Percentiles rank a stretch among this genome's conserved stretches.
phyloP scores from a whole-genome alignment of 805 yeast species.

The Ogataea ganodermae region DNA sequence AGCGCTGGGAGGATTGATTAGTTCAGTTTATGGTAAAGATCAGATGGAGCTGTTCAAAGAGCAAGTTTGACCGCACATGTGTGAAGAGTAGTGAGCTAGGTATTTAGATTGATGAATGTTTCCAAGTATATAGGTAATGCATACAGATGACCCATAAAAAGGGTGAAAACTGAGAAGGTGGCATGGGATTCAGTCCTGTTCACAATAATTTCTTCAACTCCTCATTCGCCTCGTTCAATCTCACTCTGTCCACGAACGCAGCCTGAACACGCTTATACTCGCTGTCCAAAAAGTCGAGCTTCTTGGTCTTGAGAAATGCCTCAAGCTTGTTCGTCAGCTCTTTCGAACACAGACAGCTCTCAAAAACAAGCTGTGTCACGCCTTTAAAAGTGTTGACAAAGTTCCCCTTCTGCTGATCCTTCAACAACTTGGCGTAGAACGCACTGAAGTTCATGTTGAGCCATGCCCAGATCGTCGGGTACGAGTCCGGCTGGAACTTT shows the following conservation, averaged over 20 bases:
- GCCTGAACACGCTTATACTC: constrained; percentile 24
- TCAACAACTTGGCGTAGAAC: constrained; percentile 51
- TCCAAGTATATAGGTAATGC: too few relatives aligned
- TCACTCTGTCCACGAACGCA: constrained; percentile 28
- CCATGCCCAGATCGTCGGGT: constrained; percentile 55
- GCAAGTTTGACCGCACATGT: constrained; percentile 14
- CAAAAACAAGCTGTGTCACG: constrained; percentile 45
- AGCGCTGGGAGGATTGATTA: constrained; percentile 54
- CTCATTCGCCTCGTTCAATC: constrained; percentile 28
- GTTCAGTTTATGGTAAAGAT: constrained; percentile 48
- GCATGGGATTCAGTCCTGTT: too few relatives aligned
- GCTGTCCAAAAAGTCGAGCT: constrained; percentile 24
- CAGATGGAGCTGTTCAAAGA: constrained; percentile 26
- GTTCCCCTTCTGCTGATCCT: constrained; percentile 43
- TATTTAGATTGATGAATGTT: too few relatives aligned
- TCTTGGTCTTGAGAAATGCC: constrained; percentile 24
- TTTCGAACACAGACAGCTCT: constrained; percentile 28
- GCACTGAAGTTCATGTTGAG: constrained; percentile 50
- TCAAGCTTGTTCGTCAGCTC: constrained; percentile 21
- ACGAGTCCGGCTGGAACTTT: constrained; percentile 38
- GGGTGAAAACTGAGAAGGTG: too few relatives aligned
- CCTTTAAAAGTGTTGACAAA: constrained; percentile 45
- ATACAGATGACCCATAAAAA: too few relatives aligned
- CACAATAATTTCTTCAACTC: constrained; percentile 11
- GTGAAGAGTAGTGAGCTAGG: too few relatives aligned